Evolutionary conservation across 1,284 basidiomycete species (phyloP), one percentile per base, ranked within the genome.

Genomic region (Leccinum ponderosum): DNA sequence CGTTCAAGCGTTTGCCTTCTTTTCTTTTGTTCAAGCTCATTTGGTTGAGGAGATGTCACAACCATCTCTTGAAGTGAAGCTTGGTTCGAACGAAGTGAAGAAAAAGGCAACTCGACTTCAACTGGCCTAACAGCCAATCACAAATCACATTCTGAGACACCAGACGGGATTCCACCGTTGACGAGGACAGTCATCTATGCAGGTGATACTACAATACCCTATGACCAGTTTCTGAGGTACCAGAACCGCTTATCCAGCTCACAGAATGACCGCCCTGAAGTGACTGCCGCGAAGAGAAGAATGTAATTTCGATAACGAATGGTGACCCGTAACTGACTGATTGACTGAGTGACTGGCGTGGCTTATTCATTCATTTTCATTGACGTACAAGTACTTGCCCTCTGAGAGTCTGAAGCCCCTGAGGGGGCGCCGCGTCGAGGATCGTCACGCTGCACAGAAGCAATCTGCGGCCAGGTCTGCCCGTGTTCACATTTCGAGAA

Each of bases 1-100:
- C 81, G 83, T 66, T 89, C 87, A 35, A 85, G 67, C 0, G 82
- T 80, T 53, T 80, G 75, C 62, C 80, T 82, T 61, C 80, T 78
- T 62, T 78, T 79, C 67, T 74, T 80, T 54, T 83, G 67, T 27
- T 79, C 78, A 31, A 66, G 57, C 51, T 76, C 76, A 48, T 60
- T 65, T 56, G 65, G 62, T 37, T 74, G 73, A 8, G 69, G 47
- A 17, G 70, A 53, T 31, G 62, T 17, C 4, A 66, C 50, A 56
- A 65, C 67, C 69, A 69, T 72, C 50, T 66, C 69, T 37, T 61
- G 63, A 37, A 57, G 63, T 50, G 29, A 11, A 11, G 65, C 62
- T 66, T 59, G 52, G 52, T 29, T 33, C 5, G 17, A 22, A 31
- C 52, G 25, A 53, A 29, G n/a, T 33, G 15, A 1, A 29, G 31